These are phyloP conservation scores for Myrmaecium sp. DNA, from an alignment of 2,329 filamentous ascomycete genomes.

Conservation along the genomic window DNA sequence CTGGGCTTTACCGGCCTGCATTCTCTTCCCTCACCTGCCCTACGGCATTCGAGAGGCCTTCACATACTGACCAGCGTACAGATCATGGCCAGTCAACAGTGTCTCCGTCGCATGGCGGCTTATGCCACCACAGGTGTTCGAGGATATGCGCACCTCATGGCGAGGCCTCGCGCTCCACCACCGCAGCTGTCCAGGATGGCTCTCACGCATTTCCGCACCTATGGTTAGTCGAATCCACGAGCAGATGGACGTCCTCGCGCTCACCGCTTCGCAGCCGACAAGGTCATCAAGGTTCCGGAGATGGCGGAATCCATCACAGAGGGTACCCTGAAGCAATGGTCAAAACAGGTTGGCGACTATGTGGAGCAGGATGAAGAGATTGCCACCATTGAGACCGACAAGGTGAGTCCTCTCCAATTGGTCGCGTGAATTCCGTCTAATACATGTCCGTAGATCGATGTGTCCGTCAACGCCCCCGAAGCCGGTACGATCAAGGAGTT, in stretches of 20 bases:
- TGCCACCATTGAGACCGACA: slow-evolving; percentile 97
- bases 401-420: slow-evolving; percentile 37
- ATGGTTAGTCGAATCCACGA: slow-evolving; percentile 10
- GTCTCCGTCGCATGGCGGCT: slow-evolving; percentile 18
- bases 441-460: slow-evolving; percentile 56
- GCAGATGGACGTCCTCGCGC: slow-evolving; percentile 1
- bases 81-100: slow-evolving; percentile 21
- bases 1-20: no score
- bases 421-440: neutral
- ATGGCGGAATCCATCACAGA: slow-evolving; percentile 99
- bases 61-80: no score
- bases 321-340: slow-evolving; percentile 90
- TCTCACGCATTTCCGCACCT: slow-evolving; percentile 19
- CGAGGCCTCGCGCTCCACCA: no score
- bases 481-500: slow-evolving; percentile 85
- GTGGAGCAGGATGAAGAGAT: slow-evolving; percentile 96
- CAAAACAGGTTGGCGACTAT: slow-evolving; percentile 81
- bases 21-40: no score
- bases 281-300: slow-evolving; percentile 79
- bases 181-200: no score
- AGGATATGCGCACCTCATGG: no score
- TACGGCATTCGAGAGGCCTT: no score
- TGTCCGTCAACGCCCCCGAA: slow-evolving; percentile 85
- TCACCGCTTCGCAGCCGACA: slow-evolving; percentile 42
- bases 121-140: no score